Evolutionary conservation across 2,329 filamentous ascomycete genomes (phyloP).

Genomic region (Alternaria brassicae): DNA sequence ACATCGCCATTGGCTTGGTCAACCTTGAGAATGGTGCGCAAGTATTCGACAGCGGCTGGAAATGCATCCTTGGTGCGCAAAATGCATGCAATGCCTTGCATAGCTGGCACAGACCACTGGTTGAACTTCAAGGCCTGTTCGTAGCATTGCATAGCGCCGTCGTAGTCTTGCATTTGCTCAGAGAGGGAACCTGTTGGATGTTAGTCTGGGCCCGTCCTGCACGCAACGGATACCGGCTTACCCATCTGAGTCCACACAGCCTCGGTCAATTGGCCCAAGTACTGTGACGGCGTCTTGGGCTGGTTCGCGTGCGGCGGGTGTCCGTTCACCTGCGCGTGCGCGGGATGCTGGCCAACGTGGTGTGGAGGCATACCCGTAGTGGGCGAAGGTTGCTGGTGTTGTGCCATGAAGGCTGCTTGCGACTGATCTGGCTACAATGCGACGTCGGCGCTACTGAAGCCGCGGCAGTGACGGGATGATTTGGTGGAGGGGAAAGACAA

Average conservation of each 20-base stretch:
- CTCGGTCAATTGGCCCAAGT: constrained; percentile 82
- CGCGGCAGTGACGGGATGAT: constrained; percentile 18
- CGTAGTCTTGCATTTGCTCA: constrained; percentile 85
- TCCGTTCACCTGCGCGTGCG: constrained; percentile 64
- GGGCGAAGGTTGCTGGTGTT: constrained; percentile 79
- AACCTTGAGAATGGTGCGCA: constrained; percentile 88
- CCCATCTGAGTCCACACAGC: constrained; percentile 91
- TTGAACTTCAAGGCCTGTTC: constrained; percentile 90
- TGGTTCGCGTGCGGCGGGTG: constrained; percentile 63
- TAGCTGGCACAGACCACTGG: constrained; percentile 83
- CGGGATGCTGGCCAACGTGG: constrained; percentile 71
- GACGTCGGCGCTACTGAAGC: constrained; percentile 19
- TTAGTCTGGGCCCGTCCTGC: constrained; percentile 21
- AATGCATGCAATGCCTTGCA: constrained; percentile 93
- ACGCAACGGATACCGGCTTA: constrained; percentile 56
- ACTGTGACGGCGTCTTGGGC: constrained; percentile 72
- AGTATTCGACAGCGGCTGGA: constrained; percentile 89
- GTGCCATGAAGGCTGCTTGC: constrained; percentile 61
- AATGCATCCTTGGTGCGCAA: constrained; percentile 92
- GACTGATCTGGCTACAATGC: constrained; percentile 16
- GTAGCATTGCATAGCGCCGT: constrained; percentile 89
- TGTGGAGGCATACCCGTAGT: constrained; percentile 74
- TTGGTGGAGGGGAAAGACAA: constrained; percentile 9
- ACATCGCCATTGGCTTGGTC: constrained; percentile 91
- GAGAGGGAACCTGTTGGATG: constrained; percentile 73